phyloP scores from a whole-genome alignment of 805 yeast species.

The Candida alai region DNA sequence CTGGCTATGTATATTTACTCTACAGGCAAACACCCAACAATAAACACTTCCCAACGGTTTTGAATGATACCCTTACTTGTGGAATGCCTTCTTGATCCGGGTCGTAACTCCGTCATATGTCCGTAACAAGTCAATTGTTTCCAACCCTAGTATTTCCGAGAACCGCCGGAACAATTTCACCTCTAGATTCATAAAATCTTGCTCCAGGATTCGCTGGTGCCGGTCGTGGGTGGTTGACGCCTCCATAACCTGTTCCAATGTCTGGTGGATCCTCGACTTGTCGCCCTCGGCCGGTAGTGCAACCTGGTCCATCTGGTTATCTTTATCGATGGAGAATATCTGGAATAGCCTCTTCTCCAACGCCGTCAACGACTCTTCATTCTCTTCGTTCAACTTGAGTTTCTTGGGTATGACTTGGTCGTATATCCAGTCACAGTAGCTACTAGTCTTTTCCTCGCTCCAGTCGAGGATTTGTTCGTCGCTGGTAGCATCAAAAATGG shows the following conservation, averaged over 20 bases:
- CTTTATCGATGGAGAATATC: slow-evolving; percentile 25
- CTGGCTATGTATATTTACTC: no score
- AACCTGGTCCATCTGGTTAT: no score
- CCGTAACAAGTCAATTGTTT: slow-evolving; percentile 1
- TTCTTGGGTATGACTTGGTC: slow-evolving; percentile 25
- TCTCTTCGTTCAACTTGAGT: slow-evolving; percentile 9
- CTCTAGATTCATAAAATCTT: slow-evolving; percentile 4
- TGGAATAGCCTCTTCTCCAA: slow-evolving; percentile 29
- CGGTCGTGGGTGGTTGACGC: neutral
- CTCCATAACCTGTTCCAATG: slow-evolving; percentile 1
- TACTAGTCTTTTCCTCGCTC: slow-evolving; percentile 42
- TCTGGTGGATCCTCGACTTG: neutral
- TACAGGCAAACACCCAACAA: no score
- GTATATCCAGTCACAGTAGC: slow-evolving; percentile 51
- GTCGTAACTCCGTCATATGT: neutral
- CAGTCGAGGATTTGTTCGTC: slow-evolving; percentile 28
- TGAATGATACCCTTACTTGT: no score
- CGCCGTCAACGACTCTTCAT: slow-evolving; percentile 17
- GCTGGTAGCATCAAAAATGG: slow-evolving; percentile 7
- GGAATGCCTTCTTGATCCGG: no score
- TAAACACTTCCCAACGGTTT: no score
- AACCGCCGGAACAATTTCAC: slow-evolving; percentile 3
- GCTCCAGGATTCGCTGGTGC: no score
- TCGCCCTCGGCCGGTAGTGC: neutral
- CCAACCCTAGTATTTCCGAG: neutral